phyloP scores from a whole-genome alignment of 805 yeast species.

The Kluyveromyces siamensis region DNA sequence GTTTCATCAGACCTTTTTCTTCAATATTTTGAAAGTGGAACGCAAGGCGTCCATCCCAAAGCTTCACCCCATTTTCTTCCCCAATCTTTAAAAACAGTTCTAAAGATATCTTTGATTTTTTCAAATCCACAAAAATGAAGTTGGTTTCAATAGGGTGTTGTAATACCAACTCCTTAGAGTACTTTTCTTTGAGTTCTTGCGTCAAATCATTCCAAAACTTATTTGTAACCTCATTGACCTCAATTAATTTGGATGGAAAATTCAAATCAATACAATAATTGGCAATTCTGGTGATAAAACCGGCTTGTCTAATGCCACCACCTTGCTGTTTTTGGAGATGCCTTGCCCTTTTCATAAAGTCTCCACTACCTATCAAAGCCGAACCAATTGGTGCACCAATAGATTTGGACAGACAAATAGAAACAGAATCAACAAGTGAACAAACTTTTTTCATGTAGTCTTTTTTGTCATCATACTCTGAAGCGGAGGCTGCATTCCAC shows the following conservation, averaged over 20 bases:
- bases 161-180: constrained; percentile 32
- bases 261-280: constrained; percentile 35
- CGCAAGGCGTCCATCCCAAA: constrained; percentile 58
- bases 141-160: constrained; percentile 66
- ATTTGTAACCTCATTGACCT: constrained; percentile 33
- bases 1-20: constrained; percentile 37
- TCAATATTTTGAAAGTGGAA: constrained; percentile 52
- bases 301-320: constrained; percentile 79
- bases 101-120: constrained; percentile 36
- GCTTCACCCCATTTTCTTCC: constrained; percentile 41
- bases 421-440: constrained; percentile 61
- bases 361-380: constrained; percentile 52
- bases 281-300: constrained; percentile 65
- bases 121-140: constrained; percentile 58
- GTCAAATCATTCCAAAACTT: constrained; percentile 35
- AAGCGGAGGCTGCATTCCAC: constrained; percentile 56
- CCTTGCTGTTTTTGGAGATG: constrained; percentile 79
- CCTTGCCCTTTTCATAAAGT: constrained; percentile 50
- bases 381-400: constrained; percentile 84
- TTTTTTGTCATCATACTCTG: constrained; percentile 17
- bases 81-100: constrained; percentile 38
- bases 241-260: constrained; percentile 47
- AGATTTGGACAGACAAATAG: constrained; percentile 71
- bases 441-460: constrained; percentile 58
- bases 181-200: constrained; percentile 35